Evolutionary conservation across 257 asterid genomes (phyloP), one percentile per base, ranked within the genome.

Genomic region (Gynochthodes officinalis): DNA sequence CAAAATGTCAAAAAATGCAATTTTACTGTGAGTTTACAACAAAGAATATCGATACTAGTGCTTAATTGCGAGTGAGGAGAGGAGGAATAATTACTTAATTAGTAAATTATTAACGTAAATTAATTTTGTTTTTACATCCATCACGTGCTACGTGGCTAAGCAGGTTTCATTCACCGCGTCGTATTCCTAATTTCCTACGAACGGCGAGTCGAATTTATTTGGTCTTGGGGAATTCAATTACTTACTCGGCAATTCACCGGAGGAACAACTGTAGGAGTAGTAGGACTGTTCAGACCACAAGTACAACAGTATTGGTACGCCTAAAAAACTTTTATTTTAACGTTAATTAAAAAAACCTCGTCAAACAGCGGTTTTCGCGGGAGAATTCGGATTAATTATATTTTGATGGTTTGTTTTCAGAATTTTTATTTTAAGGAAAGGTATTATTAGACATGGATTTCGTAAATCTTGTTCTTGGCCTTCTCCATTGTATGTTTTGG

Each of bases 181-280:
- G 57, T 50, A 6, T 2, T 50, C 10, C n/a, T n/a, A n/a, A n/a
- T n/a, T n/a, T n/a, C n/a, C 27, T 16, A 19, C 4, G 27, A 25
- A 50, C 25, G 19, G 48, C 68, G 68, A 48, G 49, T 63, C 9
- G 37, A 35, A 63, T 37, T 63, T 12, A 63, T 7, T 63, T 18
- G 30, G 18, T n/a, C 21, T 59, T 28, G 5, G 67, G 66, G n/a
- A n/a, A n/a, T 13, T 10, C 16, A 61, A 32, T 61, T 35, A 35
- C 18, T 32, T 32, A 61, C 43, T 39, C 68, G 68, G 68, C n/a
- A n/a, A n/a, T n/a, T n/a, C n/a, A n/a, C n/a, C 48, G 13, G 50
- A 46, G 50, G 14, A 21, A 48, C 53, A 48, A 48, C 21, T 48
- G 18, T 13, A n/a, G n/a, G n/a, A n/a, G n/a, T n/a, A n/a, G n/a